These are phyloP conservation scores for Trichoderma sp. DNA, from an alignment of 2,329 filamentous ascomycete genomes.

Conservation along the genomic window DNA sequence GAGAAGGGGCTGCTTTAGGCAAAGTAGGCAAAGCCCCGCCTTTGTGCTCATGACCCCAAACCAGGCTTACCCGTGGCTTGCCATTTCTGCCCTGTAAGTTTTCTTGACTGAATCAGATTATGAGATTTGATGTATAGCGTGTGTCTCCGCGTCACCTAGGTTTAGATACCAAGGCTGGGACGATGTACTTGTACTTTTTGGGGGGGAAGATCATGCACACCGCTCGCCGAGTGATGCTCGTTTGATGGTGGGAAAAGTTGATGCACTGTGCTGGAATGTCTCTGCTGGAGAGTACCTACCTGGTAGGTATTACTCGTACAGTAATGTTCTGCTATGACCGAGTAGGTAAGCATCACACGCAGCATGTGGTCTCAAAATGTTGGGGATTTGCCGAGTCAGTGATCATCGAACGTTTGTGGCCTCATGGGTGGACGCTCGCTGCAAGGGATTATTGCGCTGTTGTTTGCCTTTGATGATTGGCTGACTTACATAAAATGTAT, in stretches of 20 bases:
- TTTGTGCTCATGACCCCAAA: constrained; percentile 23
- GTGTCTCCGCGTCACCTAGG: constrained; percentile 3
- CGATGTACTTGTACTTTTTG: constrained; percentile 14
- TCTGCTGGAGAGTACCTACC: background rate
- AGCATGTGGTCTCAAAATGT: background rate
- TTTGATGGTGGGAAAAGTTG: background rate
- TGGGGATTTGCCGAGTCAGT: background rate
- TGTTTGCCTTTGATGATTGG: background rate
- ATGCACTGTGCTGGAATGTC: background rate
- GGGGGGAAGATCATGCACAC: constrained; percentile 18
- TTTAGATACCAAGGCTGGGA: background rate
- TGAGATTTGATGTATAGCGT: background rate
- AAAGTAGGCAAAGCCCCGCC: constrained; percentile 24
- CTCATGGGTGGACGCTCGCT: background rate
- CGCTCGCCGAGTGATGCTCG: background rate
- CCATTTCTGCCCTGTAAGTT: background rate
- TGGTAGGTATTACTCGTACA: no score
- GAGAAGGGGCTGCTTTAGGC: constrained; percentile 19
- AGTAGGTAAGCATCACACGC: background rate
- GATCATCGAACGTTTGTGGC: background rate
- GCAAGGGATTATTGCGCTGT: background rate
- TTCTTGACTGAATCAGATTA: background rate
- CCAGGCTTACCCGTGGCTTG: background rate
- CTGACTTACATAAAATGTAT: background rate
- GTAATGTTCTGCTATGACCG: background rate